A percentile compares a stretch with the other conserved stretches of the same genome.
phyloP scores from a whole-genome alignment of 2,329 filamentous ascomycete species.

The Neonectria coccinea region DNA sequence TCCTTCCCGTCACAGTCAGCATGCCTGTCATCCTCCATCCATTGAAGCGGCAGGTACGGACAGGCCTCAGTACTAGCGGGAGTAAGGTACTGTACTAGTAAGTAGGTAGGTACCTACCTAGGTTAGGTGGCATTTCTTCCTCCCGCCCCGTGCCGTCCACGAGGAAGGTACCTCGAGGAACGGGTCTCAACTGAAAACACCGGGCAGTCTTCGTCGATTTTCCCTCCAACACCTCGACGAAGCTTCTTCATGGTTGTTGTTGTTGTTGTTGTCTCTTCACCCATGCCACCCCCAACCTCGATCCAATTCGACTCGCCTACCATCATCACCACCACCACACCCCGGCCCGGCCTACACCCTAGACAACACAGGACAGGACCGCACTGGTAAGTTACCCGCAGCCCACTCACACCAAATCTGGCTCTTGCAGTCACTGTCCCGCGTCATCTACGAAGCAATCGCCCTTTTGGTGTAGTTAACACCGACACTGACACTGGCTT shows the following conservation, averaged over 20 bases:
- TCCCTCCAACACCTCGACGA: background rate
- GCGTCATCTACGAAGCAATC: background rate
- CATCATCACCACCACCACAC: background rate
- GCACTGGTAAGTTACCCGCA: slow-evolving; percentile 7
- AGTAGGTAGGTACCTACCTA: no score
- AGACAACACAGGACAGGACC: background rate
- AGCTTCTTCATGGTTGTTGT: background rate
- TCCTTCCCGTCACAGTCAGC: background rate
- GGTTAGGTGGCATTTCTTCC: background rate
- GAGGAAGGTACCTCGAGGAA: background rate
- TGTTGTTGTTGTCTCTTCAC: slow-evolving; percentile 3
- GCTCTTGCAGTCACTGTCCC: slow-evolving; percentile 7
- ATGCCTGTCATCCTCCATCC: no score
- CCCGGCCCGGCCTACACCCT: slow-evolving; percentile 19
- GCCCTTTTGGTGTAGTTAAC: background rate
- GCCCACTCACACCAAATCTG: slow-evolving; percentile 3
- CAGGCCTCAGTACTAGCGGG: background rate
- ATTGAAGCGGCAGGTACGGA: no score
- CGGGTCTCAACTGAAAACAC: background rate
- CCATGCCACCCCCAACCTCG: slow-evolving; percentile 15
- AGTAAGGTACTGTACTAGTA: no score
- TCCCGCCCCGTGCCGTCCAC: background rate
- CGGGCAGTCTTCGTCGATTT: background rate
- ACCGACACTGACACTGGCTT: slow-evolving; percentile 4
- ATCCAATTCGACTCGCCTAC: slow-evolving; percentile 4